Base-by-base conservation (phyloP, 129 eudicot species). In the Tagetes patula region DNA sequence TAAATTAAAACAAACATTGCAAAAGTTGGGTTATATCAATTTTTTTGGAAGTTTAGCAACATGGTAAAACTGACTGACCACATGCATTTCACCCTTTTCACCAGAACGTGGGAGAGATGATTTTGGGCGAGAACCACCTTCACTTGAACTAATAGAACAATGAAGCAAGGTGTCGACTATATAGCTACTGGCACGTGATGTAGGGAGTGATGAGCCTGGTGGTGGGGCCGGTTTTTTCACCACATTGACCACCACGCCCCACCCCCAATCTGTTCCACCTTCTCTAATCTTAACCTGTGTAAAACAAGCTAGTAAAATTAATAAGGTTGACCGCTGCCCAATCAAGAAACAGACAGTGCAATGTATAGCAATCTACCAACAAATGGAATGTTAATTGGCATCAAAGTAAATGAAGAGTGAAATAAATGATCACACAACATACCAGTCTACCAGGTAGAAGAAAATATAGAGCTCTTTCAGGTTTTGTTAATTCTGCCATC, bases 171-270 rank as follows among this genome's bases (percentile, higher is more conserved):
- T 86, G 80, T 90, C 99, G 54, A 95, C 97, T 64, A 95, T 95
- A 78, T 95, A 95, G 75, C 73, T 87, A 67, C 71, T 86, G 64
- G 96, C 90, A 45, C 96, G 97, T 73, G 96, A 65, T 34, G 89
- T 77, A 20, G 91, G 84, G 14, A 91, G 91, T 76, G 87, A 67
- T 69, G 83, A 78, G 72, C 96, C 89, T 12, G 61, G 70, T 50
- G 88, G 75, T 54, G 96, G 84, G 27, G 88, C 73, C 20, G 91
- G 83, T 71, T 80, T 88, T 77, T 90, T 95, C 38, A 95, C 94
- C 72, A 95, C 99, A 83, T 95, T 90, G 62, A 95, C 99, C n/a
- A 95, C 99, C 59, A 95, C 97, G 13, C 99, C 97, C 99, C 99
- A 95, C 31, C 99, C 99, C 97, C 99, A 91, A 64, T 95, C 99